Base-by-base conservation (phyloP, 345 rosid species). In the Pugionium cornutum region DNA sequence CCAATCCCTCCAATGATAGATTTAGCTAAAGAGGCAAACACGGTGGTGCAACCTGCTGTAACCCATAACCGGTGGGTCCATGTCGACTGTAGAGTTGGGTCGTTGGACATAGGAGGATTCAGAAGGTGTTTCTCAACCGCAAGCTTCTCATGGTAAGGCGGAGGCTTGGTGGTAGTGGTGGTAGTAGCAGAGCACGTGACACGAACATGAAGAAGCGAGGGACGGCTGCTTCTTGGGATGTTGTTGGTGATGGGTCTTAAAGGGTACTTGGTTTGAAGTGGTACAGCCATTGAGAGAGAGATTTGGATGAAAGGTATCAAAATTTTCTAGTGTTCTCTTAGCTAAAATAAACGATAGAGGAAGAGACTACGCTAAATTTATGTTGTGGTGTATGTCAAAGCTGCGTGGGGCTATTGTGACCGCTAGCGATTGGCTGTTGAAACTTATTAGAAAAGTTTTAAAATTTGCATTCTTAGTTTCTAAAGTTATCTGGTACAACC, bases 21-120 rank as follows among this genome's bases (percentile, higher is more conserved):
- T 61, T 81, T 88, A 43, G 83, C 83, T 3, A 84, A 76, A 31
- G 95, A 77, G 42, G 80, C 32, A 9, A 77, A 46, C 61, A 88
- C 70, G 0, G 89, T 66, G 51, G 84, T 67, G 86, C 92, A 90
- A 11, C 92, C 95, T 1, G 82, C 73, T 27, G 84, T 78, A 0
- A 88, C 71, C 97, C 90, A 86, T 1, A 74, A 66, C 1, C 88
- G 84, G 74, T 90, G 95, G 31, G 84, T 11, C 95, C 87, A 84
- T 2, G 91, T 83, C 7, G 98, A 91, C 47, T 76, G 75, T 66
- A 85, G 69, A 44, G 68, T 36, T 9, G 81, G 85, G 64, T 83
- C 86, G 29, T 80, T 68, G 39, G 49, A 70, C 7, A 50, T 11
- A 4, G 83, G 81, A 65, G 65, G 64, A 36, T 40, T 58, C 4